Evolutionary conservation across 768 basidiomycete species (phyloP).

Genomic region (Trametes punicea): DNA sequence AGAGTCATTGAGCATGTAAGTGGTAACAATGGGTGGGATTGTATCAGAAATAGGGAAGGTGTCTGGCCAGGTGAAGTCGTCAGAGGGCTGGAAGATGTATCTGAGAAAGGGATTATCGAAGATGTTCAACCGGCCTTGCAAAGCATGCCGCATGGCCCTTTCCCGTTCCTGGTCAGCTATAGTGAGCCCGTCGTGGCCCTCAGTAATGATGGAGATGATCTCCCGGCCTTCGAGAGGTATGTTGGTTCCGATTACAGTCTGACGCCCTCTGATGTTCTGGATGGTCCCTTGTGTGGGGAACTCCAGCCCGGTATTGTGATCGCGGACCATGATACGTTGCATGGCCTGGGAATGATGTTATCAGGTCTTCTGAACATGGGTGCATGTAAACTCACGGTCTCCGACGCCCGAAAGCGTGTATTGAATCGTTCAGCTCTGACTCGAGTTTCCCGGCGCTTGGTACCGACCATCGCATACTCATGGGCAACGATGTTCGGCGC

Average conservation of each 20-base stretch:
- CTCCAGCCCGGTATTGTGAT: conserved; percentile 24
- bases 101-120: conserved; percentile 38
- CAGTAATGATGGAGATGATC: conserved; percentile 40
- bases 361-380: background rate
- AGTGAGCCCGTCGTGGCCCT: conserved; percentile 56
- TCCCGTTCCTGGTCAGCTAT: conserved; percentile 48
- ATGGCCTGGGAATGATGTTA: background rate
- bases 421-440: conserved; percentile 30
- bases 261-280: conserved; percentile 9
- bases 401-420: conserved; percentile 23
- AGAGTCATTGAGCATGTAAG: conserved; percentile 35
- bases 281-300: conserved; percentile 27
- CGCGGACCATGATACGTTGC: conserved; percentile 19
- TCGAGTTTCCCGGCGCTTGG: conserved; percentile 18
- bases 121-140: conserved; percentile 34
- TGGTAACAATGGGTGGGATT: conserved; percentile 19
- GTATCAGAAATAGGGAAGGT: conserved; percentile 25
- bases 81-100: conserved; percentile 32
- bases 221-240: conserved; percentile 31
- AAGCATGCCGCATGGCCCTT: conserved; percentile 29
- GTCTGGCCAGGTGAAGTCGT: conserved; percentile 37
- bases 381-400: conserved; percentile 9
- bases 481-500: conserved; percentile 28
- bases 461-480: conserved; percentile 17
- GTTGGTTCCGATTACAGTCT: conserved; percentile 25